A percentile compares a stretch with the other conserved stretches of the same genome.
phyloP scores from a whole-genome alignment of 2,329 filamentous ascomycete genomes.

The Lomentospora prolificans region DNA sequence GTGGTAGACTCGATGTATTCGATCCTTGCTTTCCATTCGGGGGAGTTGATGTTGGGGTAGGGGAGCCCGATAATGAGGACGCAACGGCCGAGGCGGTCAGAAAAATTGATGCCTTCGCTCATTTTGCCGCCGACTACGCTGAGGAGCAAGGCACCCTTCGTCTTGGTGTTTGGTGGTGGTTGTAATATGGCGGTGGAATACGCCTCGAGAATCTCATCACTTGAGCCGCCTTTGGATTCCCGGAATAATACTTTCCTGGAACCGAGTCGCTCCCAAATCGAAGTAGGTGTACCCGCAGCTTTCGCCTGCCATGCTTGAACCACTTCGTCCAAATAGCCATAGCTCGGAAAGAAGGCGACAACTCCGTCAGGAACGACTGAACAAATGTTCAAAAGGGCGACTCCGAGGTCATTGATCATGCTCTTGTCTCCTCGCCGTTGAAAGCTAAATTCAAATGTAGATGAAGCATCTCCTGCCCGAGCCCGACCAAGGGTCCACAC shows the following conservation, averaged over 20 bases:
- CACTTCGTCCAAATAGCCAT: slow-evolving; percentile 76
- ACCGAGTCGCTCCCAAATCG: slow-evolving; percentile 49
- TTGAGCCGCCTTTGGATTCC: slow-evolving; percentile 43
- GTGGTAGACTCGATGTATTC: slow-evolving; percentile 67
- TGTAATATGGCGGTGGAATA: slow-evolving; percentile 60
- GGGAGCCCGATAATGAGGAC: slow-evolving; percentile 88
- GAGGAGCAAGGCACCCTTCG: slow-evolving; percentile 64
- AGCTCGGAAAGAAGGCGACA: slow-evolving; percentile 93
- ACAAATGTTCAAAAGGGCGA: slow-evolving; percentile 62
- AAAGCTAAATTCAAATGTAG: slow-evolving; percentile 77
- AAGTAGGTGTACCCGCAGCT: slow-evolving; percentile 18
- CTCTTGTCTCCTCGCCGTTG: slow-evolving; percentile 58
- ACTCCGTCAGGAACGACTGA: slow-evolving; percentile 74
- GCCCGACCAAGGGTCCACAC: slow-evolving; percentile 55
- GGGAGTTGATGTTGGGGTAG: slow-evolving; percentile 80
- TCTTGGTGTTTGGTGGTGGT: slow-evolving; percentile 20
- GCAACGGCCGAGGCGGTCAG: slow-evolving; percentile 76
- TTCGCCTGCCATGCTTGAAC: slow-evolving; percentile 48
- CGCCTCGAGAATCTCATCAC: slow-evolving; percentile 61
- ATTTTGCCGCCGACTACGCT: slow-evolving; percentile 91
- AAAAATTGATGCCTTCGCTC: slow-evolving; percentile 98
- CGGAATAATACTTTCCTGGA: slow-evolving; percentile 53
- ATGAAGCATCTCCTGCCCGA: slow-evolving; percentile 8
- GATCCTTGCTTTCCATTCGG: slow-evolving; percentile 89
- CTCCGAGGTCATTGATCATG: slow-evolving; percentile 67